Conservation (phyloP, 2,329 filamentous ascomycete genomes). For the Teratosphaeria gauchensis region DNA sequence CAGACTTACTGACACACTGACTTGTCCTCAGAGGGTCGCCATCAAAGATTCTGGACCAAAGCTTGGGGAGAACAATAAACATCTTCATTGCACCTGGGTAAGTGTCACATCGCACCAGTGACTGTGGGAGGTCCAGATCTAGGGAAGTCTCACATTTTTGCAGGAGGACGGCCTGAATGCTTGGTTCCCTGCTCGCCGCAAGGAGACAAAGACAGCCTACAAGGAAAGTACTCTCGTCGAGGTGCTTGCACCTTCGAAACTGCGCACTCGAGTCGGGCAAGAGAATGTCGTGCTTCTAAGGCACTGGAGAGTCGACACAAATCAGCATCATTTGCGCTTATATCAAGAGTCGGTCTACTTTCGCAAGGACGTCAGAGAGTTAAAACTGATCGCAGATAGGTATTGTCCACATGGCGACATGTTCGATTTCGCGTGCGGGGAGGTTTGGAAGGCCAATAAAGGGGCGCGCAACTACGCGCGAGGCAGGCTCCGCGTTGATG, state of each 20-base stretch:
- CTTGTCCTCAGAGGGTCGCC: neutral
- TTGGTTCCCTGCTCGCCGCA: neutral
- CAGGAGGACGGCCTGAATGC: neutral
- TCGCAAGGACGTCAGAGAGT: neutral
- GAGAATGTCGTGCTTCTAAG: neutral
- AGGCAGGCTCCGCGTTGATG: neutral
- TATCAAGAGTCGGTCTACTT: neutral
- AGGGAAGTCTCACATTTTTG: neutral
- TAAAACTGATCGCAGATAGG: neutral
- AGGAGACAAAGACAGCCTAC: neutral
- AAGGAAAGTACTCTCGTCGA: neutral
- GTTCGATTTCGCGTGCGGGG: neutral
- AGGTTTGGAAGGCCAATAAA: neutral
- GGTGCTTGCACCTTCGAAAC: neutral
- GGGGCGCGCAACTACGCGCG: neutral
- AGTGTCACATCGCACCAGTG: neutral
- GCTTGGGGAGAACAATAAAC: neutral
- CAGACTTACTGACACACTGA: neutral
- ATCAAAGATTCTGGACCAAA: neutral
- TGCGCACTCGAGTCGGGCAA: neutral
- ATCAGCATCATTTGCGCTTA: neutral
- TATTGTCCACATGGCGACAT: neutral
- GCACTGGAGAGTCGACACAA: neutral
- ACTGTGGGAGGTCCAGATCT: neutral
- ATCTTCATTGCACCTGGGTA: too few relatives aligned